These are phyloP conservation scores for Posidonia oceanica DNA, from an alignment of 116 monocot genomes.

Conservation along the genomic window DNA sequence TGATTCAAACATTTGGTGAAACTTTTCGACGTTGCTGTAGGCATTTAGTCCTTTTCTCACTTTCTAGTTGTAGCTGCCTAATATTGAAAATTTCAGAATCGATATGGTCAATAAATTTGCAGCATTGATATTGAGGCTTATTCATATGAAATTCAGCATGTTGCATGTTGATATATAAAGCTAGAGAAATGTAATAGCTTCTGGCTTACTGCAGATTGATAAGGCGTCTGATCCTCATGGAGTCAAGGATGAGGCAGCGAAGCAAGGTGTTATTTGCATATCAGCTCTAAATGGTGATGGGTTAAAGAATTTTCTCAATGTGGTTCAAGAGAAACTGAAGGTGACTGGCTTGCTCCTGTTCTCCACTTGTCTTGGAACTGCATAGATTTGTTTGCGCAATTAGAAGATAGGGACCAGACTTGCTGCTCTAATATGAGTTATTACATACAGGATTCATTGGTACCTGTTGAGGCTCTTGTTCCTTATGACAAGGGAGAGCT, in stretches of 20 bases:
- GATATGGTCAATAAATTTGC: too few relatives aligned
- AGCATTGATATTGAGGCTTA: background rate
- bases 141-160: background rate
- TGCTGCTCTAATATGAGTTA: background rate
- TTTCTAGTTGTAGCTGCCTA: too few relatives aligned
- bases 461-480: constrained; percentile 72
- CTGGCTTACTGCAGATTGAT: constrained; percentile 46
- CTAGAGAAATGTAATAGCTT: background rate
- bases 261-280: constrained; percentile 62
- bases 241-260: constrained; percentile 50
- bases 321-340: constrained; percentile 77
- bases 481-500: constrained; percentile 88
- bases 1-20: too few relatives aligned
- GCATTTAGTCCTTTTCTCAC: too few relatives aligned
- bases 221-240: constrained; percentile 43
- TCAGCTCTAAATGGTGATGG: constrained; percentile 81
- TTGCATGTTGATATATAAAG: background rate
- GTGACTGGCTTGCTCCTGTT: constrained; percentile 13
- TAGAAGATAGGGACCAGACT: background rate
- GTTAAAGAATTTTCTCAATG: constrained; percentile 65
- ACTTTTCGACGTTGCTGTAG: too few relatives aligned
- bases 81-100: too few relatives aligned
- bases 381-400: too few relatives aligned
- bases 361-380: too few relatives aligned
- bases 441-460: constrained; percentile 56